These are phyloP conservation scores for Cordia subcordata DNA, from an alignment of 257 asterid species.

Conservation along the genomic window DNA sequence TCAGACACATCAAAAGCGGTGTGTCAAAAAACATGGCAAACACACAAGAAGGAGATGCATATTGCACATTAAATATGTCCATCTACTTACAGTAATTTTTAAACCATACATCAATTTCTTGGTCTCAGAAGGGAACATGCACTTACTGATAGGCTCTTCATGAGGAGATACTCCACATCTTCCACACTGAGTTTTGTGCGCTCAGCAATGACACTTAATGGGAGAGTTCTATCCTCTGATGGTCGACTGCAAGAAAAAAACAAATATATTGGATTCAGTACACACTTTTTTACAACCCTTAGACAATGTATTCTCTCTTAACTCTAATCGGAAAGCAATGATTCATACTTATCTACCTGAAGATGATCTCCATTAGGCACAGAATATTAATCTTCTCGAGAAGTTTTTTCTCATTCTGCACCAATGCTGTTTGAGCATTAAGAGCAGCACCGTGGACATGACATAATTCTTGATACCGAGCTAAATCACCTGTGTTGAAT, in stretches of 20 bases:
- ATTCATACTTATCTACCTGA: conserved; percentile 47
- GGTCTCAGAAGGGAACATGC: too few species aligned
- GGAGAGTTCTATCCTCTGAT: conserved; percentile 92
- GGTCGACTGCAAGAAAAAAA: conserved; percentile 65
- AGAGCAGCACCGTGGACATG: conserved; percentile 75
- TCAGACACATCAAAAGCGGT: too few species aligned
- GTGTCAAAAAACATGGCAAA: too few species aligned
- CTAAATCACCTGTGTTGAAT: conserved; percentile 79
- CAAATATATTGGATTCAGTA: background rate
- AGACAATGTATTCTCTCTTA: background rate
- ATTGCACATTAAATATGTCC: too few species aligned
- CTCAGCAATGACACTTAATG: conserved; percentile 67
- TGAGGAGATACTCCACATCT: conserved; percentile 88
- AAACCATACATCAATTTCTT: too few species aligned
- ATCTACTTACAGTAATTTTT: too few species aligned
- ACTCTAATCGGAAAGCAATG: background rate
- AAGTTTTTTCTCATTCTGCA: conserved; percentile 87
- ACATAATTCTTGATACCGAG: conserved; percentile 82
- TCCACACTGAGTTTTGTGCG: conserved; percentile 81
- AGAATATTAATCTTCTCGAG: conserved; percentile 95
- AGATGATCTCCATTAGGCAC: conserved; percentile 90
- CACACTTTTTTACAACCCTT: background rate
- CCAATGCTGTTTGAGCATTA: conserved; percentile 78
- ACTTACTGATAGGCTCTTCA: conserved; percentile 98
- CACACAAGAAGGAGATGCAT: too few species aligned